A percentile compares a stretch with the other conserved stretches of the same genome.
Conservation (phyloP, 129 eudicot species). For the Centrapalus pauciflorus region DNA sequence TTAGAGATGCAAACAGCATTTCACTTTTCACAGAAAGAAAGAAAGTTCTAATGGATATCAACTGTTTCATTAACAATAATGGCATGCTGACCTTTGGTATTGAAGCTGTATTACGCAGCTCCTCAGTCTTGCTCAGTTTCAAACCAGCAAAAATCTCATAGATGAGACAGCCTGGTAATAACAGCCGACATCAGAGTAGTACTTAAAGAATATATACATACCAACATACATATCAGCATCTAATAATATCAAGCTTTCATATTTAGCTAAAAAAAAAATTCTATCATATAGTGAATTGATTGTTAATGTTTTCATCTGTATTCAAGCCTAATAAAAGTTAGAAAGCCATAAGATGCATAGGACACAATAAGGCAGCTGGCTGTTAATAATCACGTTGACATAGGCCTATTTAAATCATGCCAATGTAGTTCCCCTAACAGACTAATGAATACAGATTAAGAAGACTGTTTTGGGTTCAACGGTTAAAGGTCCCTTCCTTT, state of each 20-base stretch:
- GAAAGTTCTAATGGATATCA: conserved; percentile 7
- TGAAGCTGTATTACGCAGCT: conserved; percentile 78
- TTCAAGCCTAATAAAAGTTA: not conserved
- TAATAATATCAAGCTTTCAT: not conserved
- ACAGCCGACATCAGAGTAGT: conserved; percentile 10
- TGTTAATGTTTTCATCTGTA: not conserved
- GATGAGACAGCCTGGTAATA: conserved; percentile 78
- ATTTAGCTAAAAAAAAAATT: conserved; percentile 5
- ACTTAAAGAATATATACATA: not conserved
- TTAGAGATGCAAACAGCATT: conserved; percentile 4
- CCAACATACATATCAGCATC: not conserved
- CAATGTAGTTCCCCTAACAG: conserved; percentile 7
- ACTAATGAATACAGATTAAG: not conserved
- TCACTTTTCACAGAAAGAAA: not conserved
- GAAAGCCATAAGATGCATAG: not conserved
- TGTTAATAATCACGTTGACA: not conserved
- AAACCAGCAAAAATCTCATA: conserved; percentile 82
- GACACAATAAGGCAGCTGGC: not conserved
- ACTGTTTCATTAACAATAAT: not conserved
- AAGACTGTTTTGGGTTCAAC: not conserved
- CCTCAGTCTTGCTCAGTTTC: conserved; percentile 83
- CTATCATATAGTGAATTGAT: not conserved
- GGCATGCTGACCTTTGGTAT: conserved; percentile 81
- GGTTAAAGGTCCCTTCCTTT: not conserved
- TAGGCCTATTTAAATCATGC: not conserved